A percentile compares a stretch with the other conserved stretches of the same genome.
Conservation (phyloP, 2,329 filamentous ascomycete species). For the Pseudopyricularia cyperi region DNA sequence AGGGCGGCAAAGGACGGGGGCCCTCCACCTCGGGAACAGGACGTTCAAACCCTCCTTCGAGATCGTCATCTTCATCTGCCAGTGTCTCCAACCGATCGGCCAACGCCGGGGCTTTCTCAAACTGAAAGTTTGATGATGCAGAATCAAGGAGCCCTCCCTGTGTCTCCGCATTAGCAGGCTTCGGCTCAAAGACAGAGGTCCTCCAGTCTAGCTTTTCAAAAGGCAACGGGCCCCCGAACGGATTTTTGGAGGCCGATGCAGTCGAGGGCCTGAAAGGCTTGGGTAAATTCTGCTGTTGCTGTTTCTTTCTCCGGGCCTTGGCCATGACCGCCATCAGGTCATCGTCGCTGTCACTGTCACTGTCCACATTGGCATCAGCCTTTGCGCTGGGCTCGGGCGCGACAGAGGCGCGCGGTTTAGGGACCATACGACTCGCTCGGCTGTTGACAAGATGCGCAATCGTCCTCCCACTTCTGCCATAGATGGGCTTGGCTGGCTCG, state of each 20-base stretch:
- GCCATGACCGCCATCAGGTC: slow-evolving; percentile 67
- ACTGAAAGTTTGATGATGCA: slow-evolving; percentile 11
- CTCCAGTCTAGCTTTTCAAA: slow-evolving; percentile 77
- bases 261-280: background rate
- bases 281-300: slow-evolving; percentile 8
- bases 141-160: background rate
- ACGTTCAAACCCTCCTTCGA: slow-evolving; percentile 52
- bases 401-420: slow-evolving; percentile 5
- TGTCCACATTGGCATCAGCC: slow-evolving; percentile 27
- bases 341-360: slow-evolving; percentile 70
- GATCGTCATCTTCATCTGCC: slow-evolving; percentile 28
- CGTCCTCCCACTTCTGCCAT: slow-evolving; percentile 39
- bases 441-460: slow-evolving; percentile 67
- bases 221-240: slow-evolving; percentile 69
- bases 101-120: background rate
- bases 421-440: slow-evolving; percentile 40
- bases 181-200: slow-evolving; percentile 32
- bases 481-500: slow-evolving; percentile 35
- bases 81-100: background rate
- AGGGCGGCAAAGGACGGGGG: slow-evolving; percentile 58
- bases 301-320: slow-evolving; percentile 52
- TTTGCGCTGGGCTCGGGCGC: background rate
- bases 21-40: slow-evolving; percentile 20
- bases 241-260: slow-evolving; percentile 30
- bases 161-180: background rate